Evolutionary conservation across 129 eudicot species (phyloP), one percentile per base, ranked within the genome.

Genomic region (Pittosporum tobira): DNA sequence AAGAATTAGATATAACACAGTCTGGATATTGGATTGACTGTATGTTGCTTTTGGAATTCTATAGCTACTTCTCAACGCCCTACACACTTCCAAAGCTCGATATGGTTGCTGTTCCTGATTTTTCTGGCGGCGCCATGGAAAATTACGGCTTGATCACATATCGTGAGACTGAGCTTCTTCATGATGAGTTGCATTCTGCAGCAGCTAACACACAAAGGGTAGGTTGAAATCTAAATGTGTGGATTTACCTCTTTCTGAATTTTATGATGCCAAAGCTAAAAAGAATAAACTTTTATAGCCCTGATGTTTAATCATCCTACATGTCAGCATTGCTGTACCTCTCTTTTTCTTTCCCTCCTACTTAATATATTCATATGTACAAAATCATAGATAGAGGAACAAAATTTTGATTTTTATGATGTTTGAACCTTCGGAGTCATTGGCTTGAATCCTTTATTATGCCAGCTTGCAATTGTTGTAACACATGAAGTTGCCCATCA

Each of bases 401-500:
- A 5, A 9, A n/a, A 29, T 1, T 28, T 29, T 54, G 0, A 29
- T 19, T 0, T 19, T 30, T 3, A 30, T 18, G 22, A 20, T 28
- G n/a, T 59, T 12, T 38, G 38, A 66, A 70, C 19, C 28, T 42
- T 48, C 63, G 52, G 18, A 13, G 16, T 31, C 37, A 56, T 67
- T 34, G 29, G 5, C 26, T 62, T 21, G 34, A n/a, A 45, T 55
- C 52, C 45, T 64, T 48, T 59, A 10, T 64, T 40, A 40, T 55
- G n/a, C 56, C 66, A 81, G 83, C 72, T 77, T 53, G 65, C 73
- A 48, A 59, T 73, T 52, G 77, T 74, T 73, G 77, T 63, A n/a
- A 74, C 83, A 21, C 88, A 81, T 63, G 88, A 73, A 77, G 83
- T 80, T 62, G 83, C 73, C 59, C 83, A 73, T 49, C 83, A 81